Conservation (phyloP, 495 filamentous ascomycete species). For the Pyrenula massariospora region DNA sequence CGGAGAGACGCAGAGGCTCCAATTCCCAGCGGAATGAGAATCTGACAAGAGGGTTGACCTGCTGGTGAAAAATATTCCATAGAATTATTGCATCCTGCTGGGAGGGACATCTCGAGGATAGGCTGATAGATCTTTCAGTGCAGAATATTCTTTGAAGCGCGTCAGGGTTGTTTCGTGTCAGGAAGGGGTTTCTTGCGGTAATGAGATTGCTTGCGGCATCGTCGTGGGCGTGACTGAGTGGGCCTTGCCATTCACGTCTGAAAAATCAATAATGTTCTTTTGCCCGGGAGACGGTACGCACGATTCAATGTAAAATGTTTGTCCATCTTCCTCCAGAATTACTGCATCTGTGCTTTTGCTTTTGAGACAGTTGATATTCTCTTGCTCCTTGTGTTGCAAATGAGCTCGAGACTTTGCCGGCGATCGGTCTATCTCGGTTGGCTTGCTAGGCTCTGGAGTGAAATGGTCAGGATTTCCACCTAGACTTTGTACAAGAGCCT, state of each 20-base stretch:
- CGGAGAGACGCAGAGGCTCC: constrained; percentile 4
- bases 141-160: background rate
- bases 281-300: background rate
- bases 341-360: background rate
- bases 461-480: background rate
- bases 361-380: background rate
- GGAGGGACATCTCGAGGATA: background rate
- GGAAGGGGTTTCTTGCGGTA: background rate
- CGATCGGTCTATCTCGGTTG: background rate
- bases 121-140: background rate
- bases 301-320: background rate
- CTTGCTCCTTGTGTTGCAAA: background rate
- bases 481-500: background rate
- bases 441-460: background rate
- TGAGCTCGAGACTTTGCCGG: background rate
- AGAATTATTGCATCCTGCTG: background rate
- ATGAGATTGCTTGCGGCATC: background rate
- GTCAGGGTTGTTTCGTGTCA: background rate
- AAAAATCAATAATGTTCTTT: background rate
- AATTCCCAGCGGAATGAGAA: constrained; percentile 11
- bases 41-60: constrained; percentile 13
- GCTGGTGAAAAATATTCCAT: constrained; percentile 12
- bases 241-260: background rate
- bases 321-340: background rate
- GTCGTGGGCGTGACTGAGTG: background rate